These are phyloP conservation scores for Lasiosphaeris hirsuta DNA, from an alignment of 495 filamentous ascomycete genomes.

Conservation along the genomic window DNA sequence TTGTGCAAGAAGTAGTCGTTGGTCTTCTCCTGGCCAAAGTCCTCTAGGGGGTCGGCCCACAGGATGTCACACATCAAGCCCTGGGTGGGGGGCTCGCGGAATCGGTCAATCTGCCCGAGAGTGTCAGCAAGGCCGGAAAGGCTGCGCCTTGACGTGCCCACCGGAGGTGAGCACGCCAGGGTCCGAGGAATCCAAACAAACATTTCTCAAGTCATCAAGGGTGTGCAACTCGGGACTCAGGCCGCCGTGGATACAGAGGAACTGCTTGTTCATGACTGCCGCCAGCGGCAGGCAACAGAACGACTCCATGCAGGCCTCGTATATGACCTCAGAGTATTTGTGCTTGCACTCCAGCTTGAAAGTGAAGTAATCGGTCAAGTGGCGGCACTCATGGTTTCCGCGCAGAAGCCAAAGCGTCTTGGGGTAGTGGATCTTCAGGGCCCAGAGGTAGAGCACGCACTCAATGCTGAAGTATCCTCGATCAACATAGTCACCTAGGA, in stretches of 20 bases:
- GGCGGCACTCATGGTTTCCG: conserved; percentile 97
- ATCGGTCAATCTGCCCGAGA: conserved; percentile 79
- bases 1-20: conserved; percentile 97
- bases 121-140: conserved; percentile 4
- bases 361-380: conserved; percentile 99
- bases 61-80: conserved; percentile 98
- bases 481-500: conserved; percentile 97
- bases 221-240: conserved; percentile 94
- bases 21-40: conserved; percentile 98
- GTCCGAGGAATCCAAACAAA: conserved; percentile 39
- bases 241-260: conserved; percentile 96
- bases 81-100: conserved; percentile 94
- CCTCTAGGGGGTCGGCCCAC: conserved; percentile 98
- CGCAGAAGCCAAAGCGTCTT: conserved; percentile 95
- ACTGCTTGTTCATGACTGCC: conserved; percentile 99
- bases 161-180: background rate
- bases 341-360: conserved; percentile 99
- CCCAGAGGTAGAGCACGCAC: conserved; percentile 97
- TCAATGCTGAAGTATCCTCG: conserved; percentile 98
- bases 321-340: conserved; percentile 95
- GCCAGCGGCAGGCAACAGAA: conserved; percentile 94
- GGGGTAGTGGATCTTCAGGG: conserved; percentile 98
- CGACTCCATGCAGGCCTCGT: conserved; percentile 97
- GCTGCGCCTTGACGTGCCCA: background rate
- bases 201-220: conserved; percentile 85